Base-by-base conservation (phyloP, 805 yeast species). In the Kockiozyma suomiensis region DNA sequence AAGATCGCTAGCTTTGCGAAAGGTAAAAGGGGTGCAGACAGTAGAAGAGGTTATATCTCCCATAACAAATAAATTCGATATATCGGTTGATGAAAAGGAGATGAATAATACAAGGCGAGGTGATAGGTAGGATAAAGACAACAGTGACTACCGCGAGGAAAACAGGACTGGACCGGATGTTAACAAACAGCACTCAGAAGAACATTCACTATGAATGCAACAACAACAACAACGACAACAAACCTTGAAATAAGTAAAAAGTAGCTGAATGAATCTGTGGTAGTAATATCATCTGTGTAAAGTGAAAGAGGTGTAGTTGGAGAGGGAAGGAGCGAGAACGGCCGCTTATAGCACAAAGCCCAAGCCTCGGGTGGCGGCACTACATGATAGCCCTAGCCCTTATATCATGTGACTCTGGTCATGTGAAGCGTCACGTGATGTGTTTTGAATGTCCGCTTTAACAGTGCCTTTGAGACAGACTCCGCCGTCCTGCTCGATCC, bases 401-500 rank as follows among this genome's bases (percentile, higher is more conserved):
- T 21, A 26, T 19, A 41, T 25, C 48, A 43, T 3, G 48, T 12
- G 35, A 25, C 23, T 3, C n/a, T 4, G 4, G n/a, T 25, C 48
- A 45, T 4, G 21, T 26, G 35, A 26, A 10, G 4, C 7, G n/a
- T 8, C 49, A 45, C 49, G 49, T 28, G 49, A 28, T 28, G n/a
- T 23, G 28, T 42, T 15, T 12, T 46, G 21, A 6, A 5, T 19
- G 19, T 17, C 28, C 15, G 35, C 33, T 4, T 17, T 33, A 28
- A 60, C 3, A 1, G 58, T 49, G 13, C 64, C 49, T 25, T 54
- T 57, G n/a, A 61, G 25, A 26, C 50, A 47, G 25, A 57, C 54
- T 3, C 51, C 57, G 4, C 55, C 61, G 54, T 54, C 53, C 50
- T 62, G 65, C 25, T 46, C 58, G 19, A 57, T 55, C 65, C 65